Base-by-base conservation (phyloP, 1,284 basidiomycete species). In the Lentinula novae-zelandiae region DNA sequence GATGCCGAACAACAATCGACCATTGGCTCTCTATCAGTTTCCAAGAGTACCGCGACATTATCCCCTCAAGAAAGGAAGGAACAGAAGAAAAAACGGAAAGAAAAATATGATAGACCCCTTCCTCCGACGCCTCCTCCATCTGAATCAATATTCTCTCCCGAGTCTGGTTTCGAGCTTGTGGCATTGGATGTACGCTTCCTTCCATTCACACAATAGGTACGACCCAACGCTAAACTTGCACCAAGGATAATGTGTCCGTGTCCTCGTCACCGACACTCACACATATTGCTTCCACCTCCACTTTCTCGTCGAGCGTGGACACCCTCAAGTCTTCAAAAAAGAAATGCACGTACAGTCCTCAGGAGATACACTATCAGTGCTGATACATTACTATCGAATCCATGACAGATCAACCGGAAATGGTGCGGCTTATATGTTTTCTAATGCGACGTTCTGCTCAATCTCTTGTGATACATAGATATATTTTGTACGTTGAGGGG, bases 31-130 rank as follows among this genome's bases (percentile, higher is more conserved):
- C 36, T 39, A 38, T 27, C 17, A 42, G 53, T 39, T 53, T 33
- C 51, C 31, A 12, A 20, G 17, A 22, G 12, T 12, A 17, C 36
- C 6, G 15, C 38, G 15, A 9, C 17, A n/a, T 27, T 22, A 6
- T 17, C 56, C 9, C 2, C 44, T 34, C 15, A 46, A 22, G 56
- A 57, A 20, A 57, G 33, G 22, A 59, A 36, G 51, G 58, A 53
- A 31, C 50, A 53, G 15, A 54, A 53, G 52, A 44, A 38, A 17
- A 60, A 44, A 27, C 50, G 58, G 15, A 53, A 46, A 38, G 58
- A 60, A 6, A 60, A 49, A 39, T 54, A 48, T n/a, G 31, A 54
- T 20, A 53, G 58, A 15, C 58, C 58, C 9, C 52, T 60, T 20
- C 58, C 58, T 17, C 52, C 46, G 13, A 58, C 58, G 12, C 58